phyloP scores from a whole-genome alignment of 768 basidiomycete species.

The Flagelloscypha sp. region DNA sequence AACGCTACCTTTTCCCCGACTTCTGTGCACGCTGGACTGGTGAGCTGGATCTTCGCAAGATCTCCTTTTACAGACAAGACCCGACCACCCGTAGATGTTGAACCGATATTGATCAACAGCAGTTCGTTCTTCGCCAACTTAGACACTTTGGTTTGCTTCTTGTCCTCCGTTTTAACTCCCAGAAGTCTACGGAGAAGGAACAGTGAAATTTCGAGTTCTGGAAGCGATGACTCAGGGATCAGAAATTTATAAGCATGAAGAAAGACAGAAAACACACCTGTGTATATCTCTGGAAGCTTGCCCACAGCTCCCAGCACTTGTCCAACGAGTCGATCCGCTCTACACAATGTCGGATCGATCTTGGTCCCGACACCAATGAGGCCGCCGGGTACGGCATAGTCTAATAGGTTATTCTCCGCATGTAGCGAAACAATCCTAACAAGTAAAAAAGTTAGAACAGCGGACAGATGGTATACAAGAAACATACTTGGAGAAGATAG shows the following conservation, averaged over 20 bases:
- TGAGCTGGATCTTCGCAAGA: conserved; percentile 88
- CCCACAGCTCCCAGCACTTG: conserved; percentile 95
- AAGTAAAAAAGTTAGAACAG: too few species aligned
- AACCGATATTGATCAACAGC: conserved; percentile 94
- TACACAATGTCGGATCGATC: conserved; percentile 93
- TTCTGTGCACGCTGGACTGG: conserved; percentile 92
- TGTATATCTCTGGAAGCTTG: conserved; percentile 88
- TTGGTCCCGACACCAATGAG: conserved; percentile 97
- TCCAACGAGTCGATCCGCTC: conserved; percentile 94
- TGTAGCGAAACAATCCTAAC: conserved; percentile 84
- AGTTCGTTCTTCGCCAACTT: conserved; percentile 90
- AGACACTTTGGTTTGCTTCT: conserved; percentile 93
- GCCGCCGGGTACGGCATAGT: conserved; percentile 95
- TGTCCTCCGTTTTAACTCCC: conserved; percentile 98
- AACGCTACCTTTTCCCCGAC: conserved; percentile 97
- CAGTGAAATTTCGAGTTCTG: conserved; percentile 85
- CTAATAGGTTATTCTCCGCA: conserved; percentile 89
- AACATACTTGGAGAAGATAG: conserved; percentile 82
- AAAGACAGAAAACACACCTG: conserved; percentile 39
- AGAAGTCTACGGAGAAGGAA: conserved; percentile 93
- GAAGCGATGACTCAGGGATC: conserved; percentile 3
- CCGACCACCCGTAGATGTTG: conserved; percentile 93
- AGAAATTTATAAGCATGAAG: neutral
- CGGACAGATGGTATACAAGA: too few species aligned
- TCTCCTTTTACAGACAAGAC: conserved; percentile 93